Evolutionary conservation across 441 rosid species (phyloP).

Genomic region (Aleurites moluccanus): DNA sequence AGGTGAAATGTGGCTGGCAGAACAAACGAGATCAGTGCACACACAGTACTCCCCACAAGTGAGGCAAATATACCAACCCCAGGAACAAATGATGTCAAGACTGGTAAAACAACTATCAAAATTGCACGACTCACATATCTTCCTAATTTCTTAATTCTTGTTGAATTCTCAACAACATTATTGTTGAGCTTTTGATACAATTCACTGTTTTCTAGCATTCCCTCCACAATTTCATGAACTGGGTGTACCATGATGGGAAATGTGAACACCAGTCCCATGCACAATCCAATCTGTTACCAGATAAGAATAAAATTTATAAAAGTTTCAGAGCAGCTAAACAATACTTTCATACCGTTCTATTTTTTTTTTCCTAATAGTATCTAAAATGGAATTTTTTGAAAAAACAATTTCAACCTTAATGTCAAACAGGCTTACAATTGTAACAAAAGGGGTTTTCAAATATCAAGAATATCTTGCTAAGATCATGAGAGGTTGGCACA

Average conservation of each 20-base stretch:
- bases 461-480: background rate
- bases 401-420: too few species aligned
- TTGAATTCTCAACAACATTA: constrained; percentile 31
- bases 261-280: constrained; percentile 78
- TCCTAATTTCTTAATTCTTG: constrained; percentile 32
- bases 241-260: constrained; percentile 89
- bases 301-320: constrained; percentile 7
- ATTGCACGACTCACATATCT: constrained; percentile 45
- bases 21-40: constrained; percentile 84
- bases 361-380: background rate
- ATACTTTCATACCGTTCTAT: background rate
- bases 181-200: constrained; percentile 45
- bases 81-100: constrained; percentile 64
- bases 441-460: background rate
- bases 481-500: background rate
- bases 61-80: constrained; percentile 74
- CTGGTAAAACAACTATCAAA: constrained; percentile 54
- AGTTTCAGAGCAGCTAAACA: background rate
- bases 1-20: constrained; percentile 82
- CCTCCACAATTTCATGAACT: constrained; percentile 75
- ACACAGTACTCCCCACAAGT: constrained; percentile 72
- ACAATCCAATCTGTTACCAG: constrained; percentile 68
- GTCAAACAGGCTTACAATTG: background rate
- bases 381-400: background rate
- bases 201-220: constrained; percentile 44